phyloP scores from a whole-genome alignment of 2,329 filamentous ascomycete genomes.

The Pyrenophora seminiperda region DNA sequence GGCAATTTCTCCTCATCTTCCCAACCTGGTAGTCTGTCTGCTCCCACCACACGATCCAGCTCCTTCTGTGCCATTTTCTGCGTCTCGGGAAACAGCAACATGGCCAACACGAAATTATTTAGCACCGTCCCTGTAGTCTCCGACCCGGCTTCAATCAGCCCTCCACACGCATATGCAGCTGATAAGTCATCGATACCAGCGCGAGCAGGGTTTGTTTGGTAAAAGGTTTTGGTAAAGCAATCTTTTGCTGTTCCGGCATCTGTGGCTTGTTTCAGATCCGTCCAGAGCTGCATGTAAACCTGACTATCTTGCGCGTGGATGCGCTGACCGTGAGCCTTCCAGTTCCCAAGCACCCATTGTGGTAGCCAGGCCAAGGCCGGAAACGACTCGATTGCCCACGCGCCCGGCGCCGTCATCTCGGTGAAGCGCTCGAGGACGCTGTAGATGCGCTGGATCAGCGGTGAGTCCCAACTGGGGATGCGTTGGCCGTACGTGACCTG shows the following conservation, averaged over 20 bases:
- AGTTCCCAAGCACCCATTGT: slow-evolving; percentile 39
- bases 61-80: slow-evolving; percentile 37
- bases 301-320: slow-evolving; percentile 39
- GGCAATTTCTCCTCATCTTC: slow-evolving; percentile 39
- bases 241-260: slow-evolving; percentile 35
- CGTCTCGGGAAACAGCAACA: slow-evolving; percentile 34
- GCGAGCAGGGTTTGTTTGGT: slow-evolving; percentile 38
- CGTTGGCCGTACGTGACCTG: slow-evolving; percentile 44
- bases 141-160: slow-evolving; percentile 43
- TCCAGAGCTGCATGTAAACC: slow-evolving; percentile 44
- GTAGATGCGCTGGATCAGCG: slow-evolving; percentile 41
- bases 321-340: slow-evolving; percentile 31
- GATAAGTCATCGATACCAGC: slow-evolving; percentile 42
- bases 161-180: slow-evolving; percentile 43
- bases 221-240: slow-evolving; percentile 46
- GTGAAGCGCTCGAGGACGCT: slow-evolving; percentile 41
- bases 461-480: slow-evolving; percentile 40
- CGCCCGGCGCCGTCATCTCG: slow-evolving; percentile 37
- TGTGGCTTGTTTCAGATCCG: slow-evolving; percentile 37
- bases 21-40: slow-evolving; percentile 36
- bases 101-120: slow-evolving; percentile 40
- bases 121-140: slow-evolving; percentile 41
- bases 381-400: slow-evolving; percentile 38
- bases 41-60: slow-evolving; percentile 38
- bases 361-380: slow-evolving; percentile 39